A percentile compares a stretch with the other conserved stretches of the same genome.
These are phyloP conservation scores for Penicillium maclennaniae DNA, from an alignment of 495 filamentous ascomycete species.

Conservation along the genomic window DNA sequence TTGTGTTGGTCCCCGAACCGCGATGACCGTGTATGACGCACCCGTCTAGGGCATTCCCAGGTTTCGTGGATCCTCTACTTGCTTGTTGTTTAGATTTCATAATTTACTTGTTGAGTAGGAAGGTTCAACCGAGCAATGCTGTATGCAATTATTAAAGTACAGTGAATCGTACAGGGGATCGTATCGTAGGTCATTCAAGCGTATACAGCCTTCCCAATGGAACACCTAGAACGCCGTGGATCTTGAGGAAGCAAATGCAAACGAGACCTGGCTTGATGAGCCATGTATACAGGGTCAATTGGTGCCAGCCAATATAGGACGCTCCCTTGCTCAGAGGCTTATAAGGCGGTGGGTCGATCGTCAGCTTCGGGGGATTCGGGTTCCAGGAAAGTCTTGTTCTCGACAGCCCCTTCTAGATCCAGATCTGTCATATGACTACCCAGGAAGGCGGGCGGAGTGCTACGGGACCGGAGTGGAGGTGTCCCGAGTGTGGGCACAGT, in stretches of 20 bases:
- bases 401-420: conserved; percentile 10
- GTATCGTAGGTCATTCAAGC: conserved; percentile 9
- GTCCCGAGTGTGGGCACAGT: conserved; percentile 22
- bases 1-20: neutral
- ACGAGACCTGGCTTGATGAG: neutral
- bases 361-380: conserved; percentile 4
- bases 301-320: neutral
- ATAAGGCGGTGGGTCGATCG: conserved; percentile 7
- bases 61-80: neutral
- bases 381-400: conserved; percentile 1
- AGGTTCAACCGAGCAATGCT: neutral
- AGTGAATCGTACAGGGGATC: conserved; percentile 5
- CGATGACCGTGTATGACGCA: conserved; percentile 5
- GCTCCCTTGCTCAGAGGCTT: neutral
- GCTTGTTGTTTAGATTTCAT: neutral
- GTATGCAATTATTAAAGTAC: neutral
- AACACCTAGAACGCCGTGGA: conserved; percentile 10
- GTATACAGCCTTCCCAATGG: conserved; percentile 1
- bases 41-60: neutral
- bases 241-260: conserved; percentile 1
- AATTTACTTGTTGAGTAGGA: neutral
- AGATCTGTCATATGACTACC: conserved; percentile 15
- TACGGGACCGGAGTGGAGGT: conserved; percentile 32
- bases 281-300: neutral
- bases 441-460: conserved; percentile 41